Evolutionary conservation across 805 yeast species (phyloP), one percentile per base, ranked within the genome.

Genomic region (Sugiyamaella americana): DNA sequence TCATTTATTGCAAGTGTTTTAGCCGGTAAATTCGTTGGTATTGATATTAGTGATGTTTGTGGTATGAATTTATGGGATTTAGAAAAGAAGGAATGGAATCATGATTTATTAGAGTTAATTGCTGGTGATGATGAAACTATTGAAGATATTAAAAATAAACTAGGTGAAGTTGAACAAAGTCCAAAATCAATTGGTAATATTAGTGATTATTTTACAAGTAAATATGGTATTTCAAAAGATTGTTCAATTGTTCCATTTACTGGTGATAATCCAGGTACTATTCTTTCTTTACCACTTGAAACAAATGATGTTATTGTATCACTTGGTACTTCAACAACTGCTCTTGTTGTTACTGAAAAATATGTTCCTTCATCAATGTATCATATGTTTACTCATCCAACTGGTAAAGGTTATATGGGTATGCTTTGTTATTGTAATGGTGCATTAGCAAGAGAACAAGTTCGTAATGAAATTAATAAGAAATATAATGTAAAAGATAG

Each of bases 351-450:
- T 37, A 88, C 96, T 4, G 82, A 86, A 49, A 74, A 78, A 47
- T 88, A 81, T 60, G 72, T 72, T 17, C 88, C 96, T 1, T 82
- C 89, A 1, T 78, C 87, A 4, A 84, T 82, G 55, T 88, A 87
- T 61, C 96, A 88, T 60, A 64, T 87, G 53, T 88, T 88, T 68
- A 78, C 78, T 52, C 96, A 89, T 61, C 96, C 97, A 5, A 83
- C 94, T 0, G 75, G 84, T 51, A 75, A 77, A 0, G 79, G 82
- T 32, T 88, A 79, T 62, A 89, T 88, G 96, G 95, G 94, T 19
- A 88, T 88, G 97, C 78, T 89, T 46, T 88, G 97, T 62, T 88
- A 88, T 63, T 84, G 94, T 59, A 88, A 88, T 62, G 96, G 97
- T 0, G 76, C 96, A 0, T 67, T 88, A 41, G 95, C 96, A 0